phyloP scores from a whole-genome alignment of 164 flowering plant species.

The Protea cynaroides region DNA sequence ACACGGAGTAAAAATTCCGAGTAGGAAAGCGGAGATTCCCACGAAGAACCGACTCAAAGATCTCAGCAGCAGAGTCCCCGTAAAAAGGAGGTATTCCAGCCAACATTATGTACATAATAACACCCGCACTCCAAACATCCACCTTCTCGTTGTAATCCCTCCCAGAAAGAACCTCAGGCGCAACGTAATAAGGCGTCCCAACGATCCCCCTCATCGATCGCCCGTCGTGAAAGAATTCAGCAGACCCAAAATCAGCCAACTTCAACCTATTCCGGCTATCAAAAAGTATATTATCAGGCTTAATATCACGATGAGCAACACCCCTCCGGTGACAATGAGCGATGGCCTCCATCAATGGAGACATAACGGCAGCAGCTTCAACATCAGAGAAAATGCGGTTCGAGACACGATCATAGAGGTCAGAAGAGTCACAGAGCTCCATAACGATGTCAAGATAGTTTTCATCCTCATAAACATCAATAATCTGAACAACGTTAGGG shows the following conservation, averaged over 20 bases:
- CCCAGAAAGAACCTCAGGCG: slow-evolving; percentile 73
- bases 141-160: slow-evolving; percentile 67
- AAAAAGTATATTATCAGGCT: slow-evolving; percentile 76
- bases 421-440: slow-evolving; percentile 39
- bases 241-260: slow-evolving; percentile 82
- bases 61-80: slow-evolving; percentile 62
- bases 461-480: slow-evolving; percentile 45
- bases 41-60: slow-evolving; percentile 63
- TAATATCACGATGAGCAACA: slow-evolving; percentile 69
- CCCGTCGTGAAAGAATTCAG: slow-evolving; percentile 35
- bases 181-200: slow-evolving; percentile 90
- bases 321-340: slow-evolving; percentile 66
- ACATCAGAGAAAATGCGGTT: slow-evolving; percentile 32
- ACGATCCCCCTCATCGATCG: slow-evolving; percentile 50
- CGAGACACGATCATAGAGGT: slow-evolving; percentile 36
- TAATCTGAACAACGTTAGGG: slow-evolving; percentile 39
- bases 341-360: slow-evolving; percentile 47
- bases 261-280: slow-evolving; percentile 35
- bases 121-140: slow-evolving; percentile 88
- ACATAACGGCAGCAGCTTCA: slow-evolving; percentile 33
- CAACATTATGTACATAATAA: slow-evolving; percentile 65
- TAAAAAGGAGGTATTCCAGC: slow-evolving; percentile 68
- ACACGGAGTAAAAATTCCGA: slow-evolving; percentile 42
- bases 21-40: slow-evolving; percentile 66
- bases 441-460: slow-evolving; percentile 38